Evolutionary conservation across 2,329 filamentous ascomycete species (phyloP).

Genomic region (Raffaelea arxii): DNA sequence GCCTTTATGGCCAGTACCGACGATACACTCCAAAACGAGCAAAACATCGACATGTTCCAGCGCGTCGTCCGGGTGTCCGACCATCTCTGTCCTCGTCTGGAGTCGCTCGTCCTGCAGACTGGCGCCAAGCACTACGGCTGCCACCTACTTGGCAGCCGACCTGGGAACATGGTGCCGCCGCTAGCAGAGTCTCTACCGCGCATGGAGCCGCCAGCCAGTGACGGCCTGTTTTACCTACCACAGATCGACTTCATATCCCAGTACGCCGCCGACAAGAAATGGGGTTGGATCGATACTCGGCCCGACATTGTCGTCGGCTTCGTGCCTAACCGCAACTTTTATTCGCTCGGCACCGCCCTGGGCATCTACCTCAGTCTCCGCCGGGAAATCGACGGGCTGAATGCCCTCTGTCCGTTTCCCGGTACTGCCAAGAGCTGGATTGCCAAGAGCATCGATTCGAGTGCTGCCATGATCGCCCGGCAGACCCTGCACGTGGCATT

Average conservation of each 20-base stretch:
- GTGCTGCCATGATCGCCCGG: constrained; percentile 26
- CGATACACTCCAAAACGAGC: constrained; percentile 24
- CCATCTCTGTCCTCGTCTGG: constrained; percentile 21
- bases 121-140: constrained; percentile 29
- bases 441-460: constrained; percentile 27
- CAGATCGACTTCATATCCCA: constrained; percentile 27
- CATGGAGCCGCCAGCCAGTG: constrained; percentile 23
- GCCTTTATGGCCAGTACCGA: constrained; percentile 32
- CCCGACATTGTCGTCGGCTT: constrained; percentile 31
- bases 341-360: constrained; percentile 25
- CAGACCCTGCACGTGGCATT: constrained; percentile 15
- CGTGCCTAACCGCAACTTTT: constrained; percentile 28
- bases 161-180: constrained; percentile 24
- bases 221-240: constrained; percentile 29
- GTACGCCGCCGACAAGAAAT: constrained; percentile 24
- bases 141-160: constrained; percentile 28
- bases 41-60: constrained; percentile 30
- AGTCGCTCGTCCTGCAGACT: constrained; percentile 26
- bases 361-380: constrained; percentile 27
- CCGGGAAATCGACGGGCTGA: constrained; percentile 25
- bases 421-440: constrained; percentile 25
- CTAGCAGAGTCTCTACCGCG: constrained; percentile 21
- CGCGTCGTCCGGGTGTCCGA: constrained; percentile 25
- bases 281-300: constrained; percentile 29
- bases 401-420: constrained; percentile 27